Base-by-base conservation (phyloP, 2,329 filamentous ascomycete genomes). In the Cladosporium sp. region DNA sequence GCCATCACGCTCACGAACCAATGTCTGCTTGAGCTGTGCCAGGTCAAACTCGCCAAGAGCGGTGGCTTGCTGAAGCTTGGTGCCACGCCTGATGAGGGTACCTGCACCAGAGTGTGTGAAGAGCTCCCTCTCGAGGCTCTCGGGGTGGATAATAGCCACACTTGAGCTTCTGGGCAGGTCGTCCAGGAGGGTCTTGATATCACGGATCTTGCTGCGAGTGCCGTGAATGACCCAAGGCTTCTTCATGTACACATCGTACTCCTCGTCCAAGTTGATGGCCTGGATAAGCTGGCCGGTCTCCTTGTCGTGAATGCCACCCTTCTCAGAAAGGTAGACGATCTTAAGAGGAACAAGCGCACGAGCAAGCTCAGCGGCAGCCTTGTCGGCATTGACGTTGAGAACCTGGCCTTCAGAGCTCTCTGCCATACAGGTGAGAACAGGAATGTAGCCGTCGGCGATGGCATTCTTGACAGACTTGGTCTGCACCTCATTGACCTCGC, bases 281-380 rank as follows among this genome's bases (percentile, higher is more conserved):
- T 94, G 97, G 75, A 98, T 98, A 83, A 97, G 96, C 83, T 94
- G 90, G 67, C 90, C 91, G n/a, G 90, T 92, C 70, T 96, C 92
- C 67, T 93, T 93, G 77, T 98, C 92, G 81, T 97, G 96, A 38
- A 99, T 82, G 8, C 94, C 95, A 59, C 95, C 95, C 85, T 98
- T 98, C 82, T 99, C 95, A 5, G 93, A 96, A n/a, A 98, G 85
- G 78, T 97, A 99, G 67, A 99, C 93, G 68, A 98, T 94, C 87
- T 99, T 99, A 74, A 98, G 83, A 30, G 95, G 95, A 80, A 98
- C 90, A 64, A 99, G 84, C 65, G 91, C 88, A 67, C 92, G 89
- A 28, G 95, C 94, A 68, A 99, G 85, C 81, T 97, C 94, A 70
- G 93, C 93, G 34, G 95, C 95, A 41, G 94, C 94, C 68, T 97